Evolutionary conservation across 192 early-diverging fungal genomes (phyloP).

Genomic region (Pecoramyces ruminantium): DNA sequence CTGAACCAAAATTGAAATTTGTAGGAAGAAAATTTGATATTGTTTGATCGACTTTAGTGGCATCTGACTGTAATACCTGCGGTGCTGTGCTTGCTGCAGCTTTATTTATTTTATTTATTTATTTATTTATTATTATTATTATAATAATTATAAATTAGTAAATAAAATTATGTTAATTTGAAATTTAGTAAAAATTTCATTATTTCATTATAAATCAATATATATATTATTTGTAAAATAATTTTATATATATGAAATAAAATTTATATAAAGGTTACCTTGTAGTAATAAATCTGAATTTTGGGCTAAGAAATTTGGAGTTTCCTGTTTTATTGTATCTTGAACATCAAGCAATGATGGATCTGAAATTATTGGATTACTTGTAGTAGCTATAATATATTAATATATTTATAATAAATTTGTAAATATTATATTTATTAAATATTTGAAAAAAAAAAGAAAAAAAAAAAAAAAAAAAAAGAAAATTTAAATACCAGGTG

Average conservation of each 20-base stretch:
- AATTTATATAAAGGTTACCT: neutral
- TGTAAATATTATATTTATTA: too few relatives aligned
- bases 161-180: too few relatives aligned
- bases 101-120: neutral
- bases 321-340: neutral
- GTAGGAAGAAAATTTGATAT: slow-evolving; percentile 15
- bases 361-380: neutral
- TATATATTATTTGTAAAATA: too few relatives aligned
- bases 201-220: too few relatives aligned
- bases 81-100: neutral
- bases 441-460: too few relatives aligned
- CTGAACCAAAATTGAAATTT: slow-evolving; percentile 66
- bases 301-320: neutral
- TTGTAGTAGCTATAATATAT: neutral
- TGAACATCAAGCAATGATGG: neutral
- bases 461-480: too few relatives aligned
- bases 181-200: too few relatives aligned
- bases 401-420: slow-evolving; percentile 4
- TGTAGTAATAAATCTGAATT: neutral
- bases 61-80: slow-evolving; percentile 3
- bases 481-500: too few relatives aligned
- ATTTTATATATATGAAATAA: too few relatives aligned
- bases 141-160: too few relatives aligned
- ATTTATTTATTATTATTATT: too few relatives aligned
- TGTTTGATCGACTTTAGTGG: slow-evolving; percentile 7